These are phyloP conservation scores for Brettanomyces naardenensis DNA, from an alignment of 805 yeast species.

Conservation along the genomic window DNA sequence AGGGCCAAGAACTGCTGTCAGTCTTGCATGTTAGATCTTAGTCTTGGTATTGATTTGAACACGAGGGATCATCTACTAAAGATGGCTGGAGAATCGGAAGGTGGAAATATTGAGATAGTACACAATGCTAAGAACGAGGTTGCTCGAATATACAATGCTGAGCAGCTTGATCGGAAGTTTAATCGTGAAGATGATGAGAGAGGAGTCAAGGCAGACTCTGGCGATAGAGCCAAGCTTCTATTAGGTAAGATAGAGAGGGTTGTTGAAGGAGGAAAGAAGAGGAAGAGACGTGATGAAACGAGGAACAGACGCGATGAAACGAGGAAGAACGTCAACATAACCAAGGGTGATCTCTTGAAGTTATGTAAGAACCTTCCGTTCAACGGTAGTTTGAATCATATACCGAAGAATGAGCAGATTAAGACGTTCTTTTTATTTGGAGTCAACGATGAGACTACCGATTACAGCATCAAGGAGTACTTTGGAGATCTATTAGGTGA, in stretches of 20 bases:
- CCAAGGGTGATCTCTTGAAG: conserved; percentile 41
- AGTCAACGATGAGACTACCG: conserved; percentile 57
- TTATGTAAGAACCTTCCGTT: conserved; percentile 59
- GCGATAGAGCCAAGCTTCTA: conserved; percentile 6
- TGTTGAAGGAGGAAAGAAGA: conserved; percentile 4
- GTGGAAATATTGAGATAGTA: conserved; percentile 32
- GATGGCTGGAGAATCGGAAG: conserved; percentile 42
- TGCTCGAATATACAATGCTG: conserved; percentile 49
- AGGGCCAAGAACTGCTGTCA: conserved; percentile 80
- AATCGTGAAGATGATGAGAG: conserved; percentile 7
- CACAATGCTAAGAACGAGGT: conserved; percentile 35
- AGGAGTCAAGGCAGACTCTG: conserved; percentile 12
- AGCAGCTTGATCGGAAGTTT: conserved; percentile 30
- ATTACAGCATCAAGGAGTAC: conserved; percentile 45
- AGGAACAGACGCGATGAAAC: conserved; percentile 11
- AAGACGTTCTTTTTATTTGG: conserved; percentile 72
- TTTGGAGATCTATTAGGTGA: conserved; percentile 28
- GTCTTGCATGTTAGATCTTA: conserved; percentile 73
- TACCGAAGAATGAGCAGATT: conserved; percentile 33
- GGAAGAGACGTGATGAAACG: conserved; percentile 1
- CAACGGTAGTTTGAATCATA: conserved; percentile 40
- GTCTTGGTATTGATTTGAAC: conserved; percentile 72
- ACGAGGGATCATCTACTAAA: conserved; percentile 75
- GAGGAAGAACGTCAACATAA: conserved; percentile 9
- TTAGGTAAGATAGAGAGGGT: conserved; percentile 4